Base-by-base conservation (phyloP, 1,139 yeast species). In the Petasospora rhodanensis region DNA sequence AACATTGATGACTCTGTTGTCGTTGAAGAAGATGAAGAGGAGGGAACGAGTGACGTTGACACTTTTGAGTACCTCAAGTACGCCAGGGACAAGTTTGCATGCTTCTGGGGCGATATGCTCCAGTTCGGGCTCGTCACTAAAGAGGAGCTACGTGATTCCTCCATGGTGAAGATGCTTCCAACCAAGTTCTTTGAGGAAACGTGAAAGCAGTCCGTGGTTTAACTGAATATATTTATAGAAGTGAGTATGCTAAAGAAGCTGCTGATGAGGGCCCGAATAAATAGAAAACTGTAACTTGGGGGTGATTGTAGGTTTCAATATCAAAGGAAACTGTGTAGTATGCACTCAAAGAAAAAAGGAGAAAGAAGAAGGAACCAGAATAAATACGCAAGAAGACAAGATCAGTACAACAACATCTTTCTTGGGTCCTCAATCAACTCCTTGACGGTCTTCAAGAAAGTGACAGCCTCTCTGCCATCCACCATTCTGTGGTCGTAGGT, bases 401-500 rank as follows among this genome's bases (percentile, higher is more conserved):
- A 26, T 59, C 70, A 74, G 59, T 67, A 64, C 61, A 91, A 74
- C 61, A 91, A 76, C 98, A 91, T 91, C 75, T 86, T 91, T 75
- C 96, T 83, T 65, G 99, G 99, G 63, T 91, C 99, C 70, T 93
- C 98, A 54, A 91, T 84, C 64, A 85, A 79, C 70, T 91, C 98
- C 75, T 91, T 91, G 49, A 91, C 79, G 29, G 95, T 85, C 72
- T 79, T 87, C 68, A 91, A 76, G 86, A 89, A 91, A 39, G 93
- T 85, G 46, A 93, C 98, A 34, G 97, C 97, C 70, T 91, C 99
- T 68, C 98, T 84, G 54, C 99, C 99, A 61, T 91, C 99, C 59
- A 93, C 74, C 58, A 91, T 81, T 73, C 98, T 83, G 72, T 91
- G 99, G 62, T 91, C 99, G 62, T 91, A 91, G 41, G 98, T 91